These are phyloP conservation scores for Eucalyptus victrix DNA, from an alignment of 345 rosid genomes.

Conservation along the genomic window DNA sequence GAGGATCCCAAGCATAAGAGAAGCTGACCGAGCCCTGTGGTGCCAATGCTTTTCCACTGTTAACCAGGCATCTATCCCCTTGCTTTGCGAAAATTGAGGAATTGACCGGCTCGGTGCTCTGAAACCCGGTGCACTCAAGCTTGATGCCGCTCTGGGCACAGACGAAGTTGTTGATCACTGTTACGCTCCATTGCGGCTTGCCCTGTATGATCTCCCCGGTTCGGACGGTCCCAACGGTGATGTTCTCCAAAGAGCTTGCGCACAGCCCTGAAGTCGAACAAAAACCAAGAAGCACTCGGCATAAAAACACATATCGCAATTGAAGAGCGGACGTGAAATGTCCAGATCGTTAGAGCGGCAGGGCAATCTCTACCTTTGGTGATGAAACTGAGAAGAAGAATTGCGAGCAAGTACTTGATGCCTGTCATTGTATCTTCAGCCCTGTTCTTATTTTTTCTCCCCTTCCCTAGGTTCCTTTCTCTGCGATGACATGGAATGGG, in stretches of 20 bases:
- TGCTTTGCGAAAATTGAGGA: not conserved
- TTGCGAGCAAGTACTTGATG: too few species aligned
- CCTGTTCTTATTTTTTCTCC: not conserved
- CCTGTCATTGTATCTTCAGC: not conserved
- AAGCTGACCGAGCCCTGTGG: not conserved
- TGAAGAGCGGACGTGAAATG: not conserved
- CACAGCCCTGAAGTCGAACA: not conserved
- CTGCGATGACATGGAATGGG: not conserved
- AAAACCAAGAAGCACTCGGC: not conserved
- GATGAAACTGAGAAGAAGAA: too few species aligned
- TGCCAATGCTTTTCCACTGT: not conserved
- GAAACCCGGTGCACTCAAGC: slow-evolving; percentile 9
- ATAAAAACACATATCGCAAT: not conserved
- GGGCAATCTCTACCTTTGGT: too few species aligned
- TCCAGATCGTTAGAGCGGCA: not conserved
- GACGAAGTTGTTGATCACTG: not conserved
- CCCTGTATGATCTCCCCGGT: not conserved
- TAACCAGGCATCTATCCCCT: slow-evolving; percentile 2
- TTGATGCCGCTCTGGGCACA: not conserved
- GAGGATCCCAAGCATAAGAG: slow-evolving; percentile 19
- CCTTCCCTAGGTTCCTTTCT: not conserved
- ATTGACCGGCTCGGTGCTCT: not conserved
- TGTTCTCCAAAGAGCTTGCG: not conserved
- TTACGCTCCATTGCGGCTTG: slow-evolving; percentile 7
- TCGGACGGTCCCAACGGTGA: not conserved